Evolutionary conservation across 257 asterid genomes (phyloP).

Genomic region (Nicotiana tomentosiformis): DNA sequence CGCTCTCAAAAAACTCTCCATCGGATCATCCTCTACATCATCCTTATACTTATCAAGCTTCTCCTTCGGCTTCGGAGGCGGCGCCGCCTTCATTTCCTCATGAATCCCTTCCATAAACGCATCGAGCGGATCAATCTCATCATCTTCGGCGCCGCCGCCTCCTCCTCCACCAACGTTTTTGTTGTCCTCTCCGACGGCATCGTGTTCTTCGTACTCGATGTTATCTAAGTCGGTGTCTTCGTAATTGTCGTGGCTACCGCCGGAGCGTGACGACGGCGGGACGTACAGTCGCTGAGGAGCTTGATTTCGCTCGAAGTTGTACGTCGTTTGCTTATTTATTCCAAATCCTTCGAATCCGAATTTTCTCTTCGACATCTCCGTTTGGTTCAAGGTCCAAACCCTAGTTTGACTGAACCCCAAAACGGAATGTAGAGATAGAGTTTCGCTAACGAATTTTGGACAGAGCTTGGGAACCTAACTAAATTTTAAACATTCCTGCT

Average conservation of each 20-base stretch:
- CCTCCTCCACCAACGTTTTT: background rate
- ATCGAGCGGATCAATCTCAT: conserved; percentile 90
- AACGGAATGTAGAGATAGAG: background rate
- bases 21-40: conserved; percentile 70
- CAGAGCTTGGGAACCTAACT: background rate
- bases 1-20: conserved; percentile 77
- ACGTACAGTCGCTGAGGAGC: conserved; percentile 73
- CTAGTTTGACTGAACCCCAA: conserved; percentile 12
- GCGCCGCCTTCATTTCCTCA: conserved; percentile 84
- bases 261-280: conserved; percentile 65
- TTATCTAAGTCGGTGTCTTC: conserved; percentile 81
- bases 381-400: conserved; percentile 6
- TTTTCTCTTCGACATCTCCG: conserved; percentile 77
- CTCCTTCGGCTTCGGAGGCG: conserved; percentile 70
- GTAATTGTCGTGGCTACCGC: conserved; percentile 47
- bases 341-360: conserved; percentile 96
- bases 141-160: conserved; percentile 30
- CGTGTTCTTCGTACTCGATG: conserved; percentile 55
- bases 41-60: conserved; percentile 82
- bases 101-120: conserved; percentile 97
- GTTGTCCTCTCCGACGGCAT: conserved; percentile 31
- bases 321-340: conserved; percentile 72
- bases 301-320: conserved; percentile 75
- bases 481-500: background rate
- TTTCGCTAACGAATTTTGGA: background rate